Conservation (phyloP, 169 alveolate species). For the Eimeria acervulina region DNA sequence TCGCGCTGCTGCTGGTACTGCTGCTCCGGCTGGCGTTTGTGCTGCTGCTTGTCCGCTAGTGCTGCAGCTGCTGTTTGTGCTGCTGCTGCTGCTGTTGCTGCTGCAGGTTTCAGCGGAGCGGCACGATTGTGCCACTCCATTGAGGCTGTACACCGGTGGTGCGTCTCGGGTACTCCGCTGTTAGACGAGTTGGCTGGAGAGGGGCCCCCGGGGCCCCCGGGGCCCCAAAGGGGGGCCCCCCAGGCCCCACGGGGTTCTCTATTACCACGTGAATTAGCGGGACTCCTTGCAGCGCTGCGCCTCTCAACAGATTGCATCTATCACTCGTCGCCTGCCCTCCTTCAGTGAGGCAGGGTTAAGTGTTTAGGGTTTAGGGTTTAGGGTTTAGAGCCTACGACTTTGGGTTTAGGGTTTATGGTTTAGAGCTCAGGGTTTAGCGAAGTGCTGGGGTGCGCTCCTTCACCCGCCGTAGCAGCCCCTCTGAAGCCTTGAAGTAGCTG, state of each 20-base stretch:
- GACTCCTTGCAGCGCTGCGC: conserved; percentile 82
- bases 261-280: conserved; percentile 86
- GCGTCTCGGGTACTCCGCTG: conserved; percentile 88
- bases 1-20: neutral
- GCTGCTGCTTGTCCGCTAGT: neutral
- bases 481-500: neutral
- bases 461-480: neutral
- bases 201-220: conserved; percentile 9
- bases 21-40: neutral
- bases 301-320: neutral
- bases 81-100: neutral
- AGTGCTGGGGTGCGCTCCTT: neutral
- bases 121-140: conserved; percentile 72
- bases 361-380: neutral
- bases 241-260: conserved; percentile 66
- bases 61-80: neutral
- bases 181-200: conserved; percentile 73
- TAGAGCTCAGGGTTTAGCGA: neutral
- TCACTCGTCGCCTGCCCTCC: neutral
- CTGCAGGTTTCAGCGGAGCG: conserved; percentile 81
- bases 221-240: neutral
- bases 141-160: conserved; percentile 84
- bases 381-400: neutral
- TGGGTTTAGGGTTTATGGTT: no score
- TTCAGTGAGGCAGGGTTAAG: conserved; percentile 53